These are phyloP conservation scores for Tirmania nivea DNA, from an alignment of 495 filamentous ascomycete genomes.

Conservation along the genomic window DNA sequence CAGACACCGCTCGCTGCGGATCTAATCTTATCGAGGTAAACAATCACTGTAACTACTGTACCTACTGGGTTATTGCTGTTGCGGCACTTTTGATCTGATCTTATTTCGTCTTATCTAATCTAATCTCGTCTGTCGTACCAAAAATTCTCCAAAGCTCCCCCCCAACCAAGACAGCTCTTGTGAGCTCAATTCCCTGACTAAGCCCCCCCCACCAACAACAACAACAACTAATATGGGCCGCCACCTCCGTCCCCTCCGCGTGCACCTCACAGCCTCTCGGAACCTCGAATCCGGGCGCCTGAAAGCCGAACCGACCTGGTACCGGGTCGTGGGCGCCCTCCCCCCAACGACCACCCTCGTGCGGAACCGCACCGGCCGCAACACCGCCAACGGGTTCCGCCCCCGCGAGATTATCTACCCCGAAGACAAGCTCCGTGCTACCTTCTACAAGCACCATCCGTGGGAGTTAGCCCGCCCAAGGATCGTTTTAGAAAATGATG, in stretches of 20 bases:
- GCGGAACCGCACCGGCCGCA: conserved; percentile 26
- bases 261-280: conserved; percentile 41
- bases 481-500: conserved; percentile 65
- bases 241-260: conserved; percentile 42
- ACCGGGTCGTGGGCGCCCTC: conserved; percentile 44
- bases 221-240: conserved; percentile 5
- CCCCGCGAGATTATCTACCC: conserved; percentile 60
- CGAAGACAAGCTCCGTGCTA: conserved; percentile 57
- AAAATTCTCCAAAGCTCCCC: neutral
- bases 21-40: no score
- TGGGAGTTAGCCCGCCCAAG: conserved; percentile 88
- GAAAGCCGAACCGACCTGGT: conserved; percentile 46
- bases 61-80: no score
- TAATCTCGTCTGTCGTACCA: neutral
- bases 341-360: conserved; percentile 62
- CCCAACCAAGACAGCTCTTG: neutral
- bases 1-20: no score
- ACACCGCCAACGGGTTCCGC: conserved; percentile 39
- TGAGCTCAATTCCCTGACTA: neutral
- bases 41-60: no score
- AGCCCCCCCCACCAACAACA: neutral
- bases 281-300: conserved; percentile 28
- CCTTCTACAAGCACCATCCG: conserved; percentile 84
- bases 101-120: no score
- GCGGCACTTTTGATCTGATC: no score